Conservation (phyloP, 1,284 basidiomycete genomes). For the Fomitiporia mediterranea region DNA sequence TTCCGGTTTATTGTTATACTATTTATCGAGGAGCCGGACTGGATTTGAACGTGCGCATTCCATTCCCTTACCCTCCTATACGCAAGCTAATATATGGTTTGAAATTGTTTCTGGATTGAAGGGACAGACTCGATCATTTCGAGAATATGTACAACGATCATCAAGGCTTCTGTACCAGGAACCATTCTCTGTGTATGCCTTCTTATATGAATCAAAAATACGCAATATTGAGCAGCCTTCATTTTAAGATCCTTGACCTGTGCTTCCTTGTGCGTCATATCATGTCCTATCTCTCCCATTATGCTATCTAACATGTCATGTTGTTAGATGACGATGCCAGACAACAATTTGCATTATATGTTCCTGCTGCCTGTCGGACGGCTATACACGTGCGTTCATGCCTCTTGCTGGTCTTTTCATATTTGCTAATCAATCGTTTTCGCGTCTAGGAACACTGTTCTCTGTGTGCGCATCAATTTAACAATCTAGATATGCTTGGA, state of each 20-base stretch:
- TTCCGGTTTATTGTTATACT: conserved; percentile 5
- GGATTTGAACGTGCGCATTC: conserved; percentile 1
- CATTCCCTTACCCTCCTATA: neutral
- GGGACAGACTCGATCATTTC: conserved; percentile 8
- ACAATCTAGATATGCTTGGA: too few species aligned
- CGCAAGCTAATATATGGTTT: neutral
- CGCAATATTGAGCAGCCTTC: too few species aligned
- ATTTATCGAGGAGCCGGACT: conserved; percentile 1
- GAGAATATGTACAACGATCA: neutral
- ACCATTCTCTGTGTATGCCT: conserved; percentile 1
- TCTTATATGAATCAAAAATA: too few species aligned
- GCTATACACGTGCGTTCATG: conserved; percentile 4
- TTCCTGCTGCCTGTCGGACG: conserved; percentile 4
- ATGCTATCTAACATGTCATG: neutral
- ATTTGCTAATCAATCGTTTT: too few species aligned
- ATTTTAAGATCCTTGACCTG: conserved; percentile 5
- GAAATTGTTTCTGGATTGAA: neutral
- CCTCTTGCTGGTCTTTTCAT: too few species aligned
- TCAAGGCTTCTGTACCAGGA: conserved; percentile 3
- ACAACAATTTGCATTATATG: conserved; percentile 8
- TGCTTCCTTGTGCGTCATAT: neutral
- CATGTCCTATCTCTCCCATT: neutral
- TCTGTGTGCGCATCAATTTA: too few species aligned
- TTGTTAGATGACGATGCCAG: neutral
- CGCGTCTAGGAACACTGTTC: too few species aligned